A percentile compares a stretch with the other conserved stretches of the same genome.
phyloP scores from a whole-genome alignment of 768 basidiomycete species.

The Exidia glandulosa region DNA sequence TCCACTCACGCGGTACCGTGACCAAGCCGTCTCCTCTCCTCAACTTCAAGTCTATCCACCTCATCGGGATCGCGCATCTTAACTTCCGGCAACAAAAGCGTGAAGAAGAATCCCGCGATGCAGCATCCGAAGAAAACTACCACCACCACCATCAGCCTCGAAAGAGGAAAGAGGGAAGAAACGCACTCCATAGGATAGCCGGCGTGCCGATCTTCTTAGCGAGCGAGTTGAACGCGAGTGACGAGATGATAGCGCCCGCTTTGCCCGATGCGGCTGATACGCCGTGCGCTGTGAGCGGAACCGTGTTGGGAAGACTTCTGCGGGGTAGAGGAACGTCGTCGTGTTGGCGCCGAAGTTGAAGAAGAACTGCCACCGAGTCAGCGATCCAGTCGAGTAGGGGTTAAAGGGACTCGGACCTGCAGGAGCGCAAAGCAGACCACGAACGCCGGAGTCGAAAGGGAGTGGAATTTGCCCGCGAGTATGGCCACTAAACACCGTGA shows the following conservation, averaged over 20 bases:
- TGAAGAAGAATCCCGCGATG: no score
- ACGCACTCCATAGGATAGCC: constrained; percentile 60
- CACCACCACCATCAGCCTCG: neutral
- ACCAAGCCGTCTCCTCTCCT: no score
- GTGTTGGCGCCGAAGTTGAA: constrained; percentile 75
- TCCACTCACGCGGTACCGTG: no score
- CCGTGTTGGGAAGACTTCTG: constrained; percentile 70
- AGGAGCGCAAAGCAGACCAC: constrained; percentile 63
- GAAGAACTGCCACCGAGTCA: constrained; percentile 45
- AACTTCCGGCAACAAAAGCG: no score
- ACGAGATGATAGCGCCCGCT: constrained; percentile 64
- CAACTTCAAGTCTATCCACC: no score
- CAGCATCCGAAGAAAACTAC: neutral
- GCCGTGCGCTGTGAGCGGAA: constrained; percentile 66
- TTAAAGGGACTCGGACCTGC: constrained; percentile 33
- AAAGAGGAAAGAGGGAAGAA: constrained; percentile 2
- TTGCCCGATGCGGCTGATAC: constrained; percentile 66
- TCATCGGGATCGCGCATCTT: no score
- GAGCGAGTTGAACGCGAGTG: constrained; percentile 60
- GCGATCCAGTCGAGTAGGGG: neutral
- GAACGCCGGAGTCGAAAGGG: constrained; percentile 46
- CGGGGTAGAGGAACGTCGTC: constrained; percentile 39
- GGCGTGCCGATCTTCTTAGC: constrained; percentile 52
- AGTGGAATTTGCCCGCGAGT: constrained; percentile 53
- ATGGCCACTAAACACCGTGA: constrained; percentile 34